Evolutionary conservation across 2,329 filamentous ascomycete species (phyloP).

Genomic region (Colletotrichum tropicicola): DNA sequence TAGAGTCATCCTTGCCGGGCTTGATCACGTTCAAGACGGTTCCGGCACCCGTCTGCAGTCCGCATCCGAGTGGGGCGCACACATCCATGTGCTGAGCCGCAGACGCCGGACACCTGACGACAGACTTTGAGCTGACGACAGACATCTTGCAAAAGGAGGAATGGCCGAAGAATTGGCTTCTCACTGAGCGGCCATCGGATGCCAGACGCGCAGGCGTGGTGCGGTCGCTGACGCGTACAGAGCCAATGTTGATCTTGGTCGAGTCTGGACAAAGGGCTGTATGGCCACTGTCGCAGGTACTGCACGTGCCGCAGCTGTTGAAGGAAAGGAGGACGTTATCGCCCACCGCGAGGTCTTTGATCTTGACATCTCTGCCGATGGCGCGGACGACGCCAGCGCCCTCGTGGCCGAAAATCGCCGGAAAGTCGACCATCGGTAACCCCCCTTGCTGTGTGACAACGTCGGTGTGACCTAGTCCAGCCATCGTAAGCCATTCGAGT

Average conservation of each 20-base stretch:
- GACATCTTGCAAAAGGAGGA: constrained; percentile 99
- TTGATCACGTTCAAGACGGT: constrained; percentile 93
- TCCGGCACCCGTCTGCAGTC: constrained; percentile 98
- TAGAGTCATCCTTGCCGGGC: constrained; percentile 86
- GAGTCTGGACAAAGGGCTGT: constrained; percentile 80
- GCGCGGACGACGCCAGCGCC: constrained; percentile 93
- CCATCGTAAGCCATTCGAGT: not conserved
- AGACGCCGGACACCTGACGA: constrained; percentile 89
- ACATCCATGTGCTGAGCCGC: constrained; percentile 83
- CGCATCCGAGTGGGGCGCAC: constrained; percentile 81
- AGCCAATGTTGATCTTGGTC: constrained; percentile 61
- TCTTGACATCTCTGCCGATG: constrained; percentile 92
- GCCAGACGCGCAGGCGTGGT: constrained; percentile 92
- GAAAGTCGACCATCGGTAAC: constrained; percentile 60
- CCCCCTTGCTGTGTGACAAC: constrained; percentile 39
- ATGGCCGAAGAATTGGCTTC: constrained; percentile 95
- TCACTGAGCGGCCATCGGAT: constrained; percentile 90
- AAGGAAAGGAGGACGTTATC: constrained; percentile 91
- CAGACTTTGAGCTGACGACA: constrained; percentile 96
- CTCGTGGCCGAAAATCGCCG: constrained; percentile 88
- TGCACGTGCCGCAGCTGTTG: constrained; percentile 95
- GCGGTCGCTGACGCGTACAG: constrained; percentile 78
- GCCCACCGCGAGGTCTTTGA: constrained; percentile 90
- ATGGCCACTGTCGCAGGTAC: constrained; percentile 99
- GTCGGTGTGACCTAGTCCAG: constrained; percentile 72